Evolutionary conservation across 805 yeast genomes (phyloP).

Genomic region (Cyberlindnera mrakii): DNA sequence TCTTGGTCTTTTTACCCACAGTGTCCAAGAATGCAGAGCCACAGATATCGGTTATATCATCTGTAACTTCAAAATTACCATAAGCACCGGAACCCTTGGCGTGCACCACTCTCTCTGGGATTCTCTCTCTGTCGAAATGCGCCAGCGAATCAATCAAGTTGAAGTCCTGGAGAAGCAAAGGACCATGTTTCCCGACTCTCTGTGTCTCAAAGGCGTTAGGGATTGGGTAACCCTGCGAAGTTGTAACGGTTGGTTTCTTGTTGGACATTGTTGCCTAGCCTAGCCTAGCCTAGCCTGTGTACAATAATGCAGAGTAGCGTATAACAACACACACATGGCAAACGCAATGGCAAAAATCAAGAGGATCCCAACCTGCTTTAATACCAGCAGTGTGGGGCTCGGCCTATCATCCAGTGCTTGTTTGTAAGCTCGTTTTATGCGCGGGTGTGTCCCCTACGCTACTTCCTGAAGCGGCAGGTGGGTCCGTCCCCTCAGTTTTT

Average conservation of each 20-base stretch:
- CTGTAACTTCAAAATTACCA: slow-evolving; percentile 83
- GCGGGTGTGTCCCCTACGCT: too few relatives aligned
- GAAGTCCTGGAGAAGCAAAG: slow-evolving; percentile 75
- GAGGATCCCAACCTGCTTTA: too few relatives aligned
- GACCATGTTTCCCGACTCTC: slow-evolving; percentile 71
- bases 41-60: slow-evolving; percentile 71
- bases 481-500: too few relatives aligned
- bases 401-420: too few relatives aligned
- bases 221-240: slow-evolving; percentile 72
- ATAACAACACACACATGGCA: too few relatives aligned
- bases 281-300: not conserved
- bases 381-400: too few relatives aligned
- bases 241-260: slow-evolving; percentile 50
- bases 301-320: too few relatives aligned
- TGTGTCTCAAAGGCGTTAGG: slow-evolving; percentile 73
- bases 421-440: too few relatives aligned
- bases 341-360: too few relatives aligned
- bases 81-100: slow-evolving; percentile 93
- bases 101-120: slow-evolving; percentile 90
- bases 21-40: slow-evolving; percentile 63
- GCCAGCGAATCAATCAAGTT: slow-evolving; percentile 75
- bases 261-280: slow-evolving; percentile 4
- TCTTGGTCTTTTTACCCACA: slow-evolving; percentile 75
- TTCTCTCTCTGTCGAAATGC: slow-evolving; percentile 84
- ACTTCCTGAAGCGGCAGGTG: too few relatives aligned